Evolutionary conservation across 768 basidiomycete species (phyloP), one percentile per base, ranked within the genome.

Genomic region (Coprinopsis cinerea): DNA sequence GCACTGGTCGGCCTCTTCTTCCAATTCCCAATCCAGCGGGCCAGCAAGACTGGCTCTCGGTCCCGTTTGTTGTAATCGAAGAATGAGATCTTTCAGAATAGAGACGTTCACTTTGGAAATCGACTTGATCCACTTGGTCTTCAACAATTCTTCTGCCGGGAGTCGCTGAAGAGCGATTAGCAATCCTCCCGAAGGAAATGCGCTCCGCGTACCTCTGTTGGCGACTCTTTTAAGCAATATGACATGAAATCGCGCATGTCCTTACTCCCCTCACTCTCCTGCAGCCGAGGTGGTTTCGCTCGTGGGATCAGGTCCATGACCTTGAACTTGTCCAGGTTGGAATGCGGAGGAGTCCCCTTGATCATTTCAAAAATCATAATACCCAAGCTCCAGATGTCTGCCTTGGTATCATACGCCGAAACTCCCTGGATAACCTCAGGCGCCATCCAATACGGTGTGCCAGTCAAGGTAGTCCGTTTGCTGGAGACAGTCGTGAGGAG

Each of bases 401-500:
- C 96, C 64, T 96, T 98, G 46, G 89, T 88, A 61, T 99, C 95
- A 66, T 99, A 98, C 36, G 83, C 76, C n/a, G 91, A 82, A 10
- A 88, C 84, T 9, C 78, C 76, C 55, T 92, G 88, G 14, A 95
- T 90, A 2, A 98, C 92, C 66, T 99, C 96, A 0, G 96, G 96
- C 0, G 96, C 96, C 96, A 99, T 99, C 95, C 95, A 98, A 63
- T 96, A 92, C 0, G 94, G 95, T 1, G 96, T 98, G 1, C 96
- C 96, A 53, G 94, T 92, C 60, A 98, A 80, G 0, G 96, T 99
- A 46, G 94, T 92, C 20, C 96, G 82, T 65, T 98, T 98, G 64
- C 91, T 92, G 10, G 85, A 82, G 2, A 82, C 75, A 14, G 83
- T 89, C 22, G 82, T 79, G 47, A 97, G 78, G 30, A 96, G 79